Conservation (phyloP, 257 asterid species). For the Solanum lignicaule region DNA sequence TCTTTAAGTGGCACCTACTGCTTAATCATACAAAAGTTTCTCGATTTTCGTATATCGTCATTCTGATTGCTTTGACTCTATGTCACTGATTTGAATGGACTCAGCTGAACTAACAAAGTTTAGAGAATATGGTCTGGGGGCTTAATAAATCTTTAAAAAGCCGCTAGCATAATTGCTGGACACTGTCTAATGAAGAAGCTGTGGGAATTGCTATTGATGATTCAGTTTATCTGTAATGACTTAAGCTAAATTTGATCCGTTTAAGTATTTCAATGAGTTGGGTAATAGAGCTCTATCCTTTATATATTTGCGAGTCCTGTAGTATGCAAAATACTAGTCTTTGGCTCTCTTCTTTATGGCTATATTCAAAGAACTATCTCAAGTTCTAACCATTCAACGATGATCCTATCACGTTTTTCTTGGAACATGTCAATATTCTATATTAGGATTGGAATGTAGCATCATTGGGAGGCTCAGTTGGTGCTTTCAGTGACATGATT, state of each 20-base stretch:
- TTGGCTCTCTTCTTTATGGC: not conserved
- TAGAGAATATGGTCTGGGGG: not conserved
- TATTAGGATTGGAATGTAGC: conserved; percentile 90
- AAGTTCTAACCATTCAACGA: not conserved
- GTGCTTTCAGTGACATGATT: conserved; percentile 71
- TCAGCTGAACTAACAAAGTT: not conserved
- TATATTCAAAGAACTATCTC: not conserved
- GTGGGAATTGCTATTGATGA: not conserved
- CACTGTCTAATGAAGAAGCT: not conserved
- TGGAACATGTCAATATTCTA: conserved; percentile 13
- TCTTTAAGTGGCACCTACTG: not conserved
- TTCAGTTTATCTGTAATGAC: not conserved
- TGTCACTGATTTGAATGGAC: not conserved
- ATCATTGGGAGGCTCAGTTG: conserved; percentile 78
- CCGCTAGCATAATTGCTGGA: not conserved
- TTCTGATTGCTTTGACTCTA: not conserved
- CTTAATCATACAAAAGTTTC: not conserved
- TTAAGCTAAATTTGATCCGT: not conserved
- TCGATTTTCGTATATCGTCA: not conserved
- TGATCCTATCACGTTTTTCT: not conserved
- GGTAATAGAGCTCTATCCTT: not conserved
- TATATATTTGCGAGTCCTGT: not conserved
- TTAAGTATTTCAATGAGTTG: not conserved
- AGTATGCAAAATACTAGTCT: not conserved
- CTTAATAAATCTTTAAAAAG: not conserved